Conservation (phyloP, 352 stramenopile species). For the Globisporangium alternatum region DNA sequence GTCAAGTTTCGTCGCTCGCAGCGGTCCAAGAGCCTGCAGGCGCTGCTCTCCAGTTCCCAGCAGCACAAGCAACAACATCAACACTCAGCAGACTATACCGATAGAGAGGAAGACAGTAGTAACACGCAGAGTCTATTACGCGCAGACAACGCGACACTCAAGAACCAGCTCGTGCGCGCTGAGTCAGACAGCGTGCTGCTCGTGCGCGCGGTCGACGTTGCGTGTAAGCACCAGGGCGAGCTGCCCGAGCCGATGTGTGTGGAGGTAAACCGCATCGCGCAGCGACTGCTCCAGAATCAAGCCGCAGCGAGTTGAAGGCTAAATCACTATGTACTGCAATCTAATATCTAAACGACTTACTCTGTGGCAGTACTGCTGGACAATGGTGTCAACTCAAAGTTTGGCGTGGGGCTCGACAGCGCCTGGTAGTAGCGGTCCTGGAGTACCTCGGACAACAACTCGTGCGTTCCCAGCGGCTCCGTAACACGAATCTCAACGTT, state of each 20-base stretch:
- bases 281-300: conserved; percentile 29
- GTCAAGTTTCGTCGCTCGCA: conserved; percentile 27
- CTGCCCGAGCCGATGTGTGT: conserved; percentile 46
- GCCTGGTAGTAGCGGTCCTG: conserved; percentile 57
- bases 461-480: conserved; percentile 60
- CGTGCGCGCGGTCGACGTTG: conserved; percentile 58
- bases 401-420: conserved; percentile 20
- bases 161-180: conserved; percentile 58
- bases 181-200: conserved; percentile 64
- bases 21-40: conserved; percentile 35
- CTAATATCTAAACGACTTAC: not conserved
- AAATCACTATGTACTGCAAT: not conserved
- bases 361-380: not conserved
- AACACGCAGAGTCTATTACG: conserved; percentile 31
- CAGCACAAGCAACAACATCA: not conserved
- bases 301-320: not conserved
- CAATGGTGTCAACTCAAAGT: conserved; percentile 21
- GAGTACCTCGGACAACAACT: conserved; percentile 58
- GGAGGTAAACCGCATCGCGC: conserved; percentile 56
- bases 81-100: not conserved
- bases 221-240: conserved; percentile 49
- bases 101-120: not conserved
- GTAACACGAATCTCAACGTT: conserved; percentile 57
- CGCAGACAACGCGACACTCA: conserved; percentile 46
- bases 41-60: conserved; percentile 19